phyloP scores from a whole-genome alignment of 106 monocot species.

The Dendrobium nobile region DNA sequence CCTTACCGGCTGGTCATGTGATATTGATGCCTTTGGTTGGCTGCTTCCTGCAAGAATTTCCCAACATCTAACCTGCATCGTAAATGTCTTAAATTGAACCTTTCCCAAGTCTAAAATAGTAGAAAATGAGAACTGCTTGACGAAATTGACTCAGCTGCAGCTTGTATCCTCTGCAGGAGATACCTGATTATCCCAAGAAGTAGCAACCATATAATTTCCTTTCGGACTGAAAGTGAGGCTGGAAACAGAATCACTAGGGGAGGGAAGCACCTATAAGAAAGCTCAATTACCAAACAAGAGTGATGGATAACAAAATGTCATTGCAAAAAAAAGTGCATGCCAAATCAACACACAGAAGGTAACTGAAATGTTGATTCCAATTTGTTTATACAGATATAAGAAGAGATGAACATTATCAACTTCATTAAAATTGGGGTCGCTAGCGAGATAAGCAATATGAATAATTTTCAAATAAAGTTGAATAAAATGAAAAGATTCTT shows the following conservation, averaged over 20 bases:
- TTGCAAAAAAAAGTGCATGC: no score
- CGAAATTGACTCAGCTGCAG: background rate
- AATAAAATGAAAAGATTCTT: background rate
- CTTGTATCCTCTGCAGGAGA: background rate
- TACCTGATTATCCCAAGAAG: constrained; percentile 99
- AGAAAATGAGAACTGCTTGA: background rate
- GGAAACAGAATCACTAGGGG: constrained; percentile 79
- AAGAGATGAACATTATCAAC: background rate
- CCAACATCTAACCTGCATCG: constrained; percentile 84
- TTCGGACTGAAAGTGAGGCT: constrained; percentile 94
- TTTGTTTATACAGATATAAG: background rate
- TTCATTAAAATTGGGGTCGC: background rate
- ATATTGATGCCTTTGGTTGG: constrained; percentile 81
- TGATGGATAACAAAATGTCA: background rate
- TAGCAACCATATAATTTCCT: constrained; percentile 78
- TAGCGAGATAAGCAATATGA: background rate
- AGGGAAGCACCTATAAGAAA: constrained; percentile 52
- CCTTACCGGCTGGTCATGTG: constrained; percentile 85
- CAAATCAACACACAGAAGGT: no score
- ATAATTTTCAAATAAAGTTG: background rate
- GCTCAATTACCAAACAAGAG: background rate
- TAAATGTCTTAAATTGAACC: background rate
- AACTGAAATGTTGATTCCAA: background rate
- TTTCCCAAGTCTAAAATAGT: background rate
- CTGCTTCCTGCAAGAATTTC: constrained; percentile 66